phyloP scores from a whole-genome alignment of 768 basidiomycete genomes.

The Termitomyces sp. region DNA sequence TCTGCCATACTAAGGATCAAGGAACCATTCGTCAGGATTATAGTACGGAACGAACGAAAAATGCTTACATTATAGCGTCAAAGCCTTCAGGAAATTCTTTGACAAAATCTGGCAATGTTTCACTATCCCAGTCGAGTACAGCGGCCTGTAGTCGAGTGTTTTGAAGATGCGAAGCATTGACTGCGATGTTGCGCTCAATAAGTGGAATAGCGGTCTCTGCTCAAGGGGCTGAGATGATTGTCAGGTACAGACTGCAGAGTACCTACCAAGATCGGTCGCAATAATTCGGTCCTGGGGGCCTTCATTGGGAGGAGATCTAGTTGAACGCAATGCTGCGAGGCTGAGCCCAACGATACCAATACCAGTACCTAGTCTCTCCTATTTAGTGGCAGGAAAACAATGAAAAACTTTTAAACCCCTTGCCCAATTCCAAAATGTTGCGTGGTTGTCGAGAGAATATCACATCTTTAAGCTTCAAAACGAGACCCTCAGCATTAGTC shows the following conservation, averaged over 20 bases:
- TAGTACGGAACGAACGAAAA: constrained; percentile 4
- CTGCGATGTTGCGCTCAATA: constrained; percentile 61
- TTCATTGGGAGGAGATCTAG: constrained; percentile 8
- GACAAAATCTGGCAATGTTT: constrained; percentile 42
- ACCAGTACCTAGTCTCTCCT: constrained; percentile 58
- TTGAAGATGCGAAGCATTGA: constrained; percentile 32
- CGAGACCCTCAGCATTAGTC: not conserved
- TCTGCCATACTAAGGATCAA: constrained; percentile 72
- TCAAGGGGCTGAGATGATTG: not conserved
- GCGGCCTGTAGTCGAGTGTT: constrained; percentile 24
- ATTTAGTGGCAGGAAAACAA: not conserved
- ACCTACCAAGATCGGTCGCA: constrained; percentile 72
- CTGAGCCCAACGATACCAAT: constrained; percentile 77
- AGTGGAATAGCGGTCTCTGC: constrained; percentile 78
- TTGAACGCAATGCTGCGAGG: constrained; percentile 50
- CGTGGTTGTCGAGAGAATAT: constrained; percentile 35
- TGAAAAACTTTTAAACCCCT: constrained; percentile 12
- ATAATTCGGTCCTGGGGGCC: constrained; percentile 31
- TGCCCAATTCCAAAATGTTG: constrained; percentile 68
- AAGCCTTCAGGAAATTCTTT: constrained; percentile 29
- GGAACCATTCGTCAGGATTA: not conserved
- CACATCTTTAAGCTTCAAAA: constrained; percentile 21
- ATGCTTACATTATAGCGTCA: constrained; percentile 46
- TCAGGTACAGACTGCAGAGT: not conserved
- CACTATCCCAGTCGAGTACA: constrained; percentile 75